Evolutionary conservation across 768 basidiomycete genomes (phyloP).

Genomic region (Rhodotorula sphaerocarpa): DNA sequence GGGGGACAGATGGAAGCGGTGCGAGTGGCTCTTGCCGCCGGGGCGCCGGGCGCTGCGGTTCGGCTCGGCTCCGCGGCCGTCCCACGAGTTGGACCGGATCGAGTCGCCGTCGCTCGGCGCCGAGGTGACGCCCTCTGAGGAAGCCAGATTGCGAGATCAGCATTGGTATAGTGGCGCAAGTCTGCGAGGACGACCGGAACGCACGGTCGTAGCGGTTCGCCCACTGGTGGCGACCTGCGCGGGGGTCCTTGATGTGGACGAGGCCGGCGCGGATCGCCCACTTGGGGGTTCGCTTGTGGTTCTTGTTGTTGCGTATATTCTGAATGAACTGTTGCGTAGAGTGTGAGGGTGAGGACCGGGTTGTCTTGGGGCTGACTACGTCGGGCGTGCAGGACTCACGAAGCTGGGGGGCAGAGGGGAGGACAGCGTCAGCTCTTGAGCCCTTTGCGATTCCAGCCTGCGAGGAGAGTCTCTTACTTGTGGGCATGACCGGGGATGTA

Average conservation of each 20-base stretch:
- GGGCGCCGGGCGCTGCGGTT: background rate
- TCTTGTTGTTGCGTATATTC: conserved; percentile 38
- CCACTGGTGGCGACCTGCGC: conserved; percentile 37
- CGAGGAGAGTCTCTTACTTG: too few relatives aligned
- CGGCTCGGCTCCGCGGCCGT: conserved; percentile 33
- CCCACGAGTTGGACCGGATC: conserved; percentile 13
- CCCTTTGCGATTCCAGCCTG: too few relatives aligned
- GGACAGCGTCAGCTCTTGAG: too few relatives aligned
- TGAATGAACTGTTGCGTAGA: conserved; percentile 39
- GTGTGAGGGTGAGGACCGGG: too few relatives aligned
- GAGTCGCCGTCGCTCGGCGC: conserved; percentile 6
- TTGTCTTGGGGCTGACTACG: too few relatives aligned
- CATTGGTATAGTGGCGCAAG: too few relatives aligned
- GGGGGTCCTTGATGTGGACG: conserved; percentile 33
- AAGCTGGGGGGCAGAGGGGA: background rate
- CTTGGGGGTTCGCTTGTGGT: conserved; percentile 33
- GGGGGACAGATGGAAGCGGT: conserved; percentile 20
- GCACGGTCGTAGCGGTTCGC: conserved; percentile 37
- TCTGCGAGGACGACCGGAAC: too few relatives aligned
- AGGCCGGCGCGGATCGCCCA: conserved; percentile 40
- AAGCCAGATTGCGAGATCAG: too few relatives aligned
- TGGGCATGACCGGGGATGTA: conserved; percentile 39
- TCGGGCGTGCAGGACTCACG: background rate
- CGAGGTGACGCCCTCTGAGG: conserved; percentile 16
- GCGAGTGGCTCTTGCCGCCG: conserved; percentile 2